Evolutionary conservation across 2,329 filamentous ascomycete species (phyloP), one percentile per base, ranked within the genome.

Genomic region (Taxawa tesnikishii): DNA sequence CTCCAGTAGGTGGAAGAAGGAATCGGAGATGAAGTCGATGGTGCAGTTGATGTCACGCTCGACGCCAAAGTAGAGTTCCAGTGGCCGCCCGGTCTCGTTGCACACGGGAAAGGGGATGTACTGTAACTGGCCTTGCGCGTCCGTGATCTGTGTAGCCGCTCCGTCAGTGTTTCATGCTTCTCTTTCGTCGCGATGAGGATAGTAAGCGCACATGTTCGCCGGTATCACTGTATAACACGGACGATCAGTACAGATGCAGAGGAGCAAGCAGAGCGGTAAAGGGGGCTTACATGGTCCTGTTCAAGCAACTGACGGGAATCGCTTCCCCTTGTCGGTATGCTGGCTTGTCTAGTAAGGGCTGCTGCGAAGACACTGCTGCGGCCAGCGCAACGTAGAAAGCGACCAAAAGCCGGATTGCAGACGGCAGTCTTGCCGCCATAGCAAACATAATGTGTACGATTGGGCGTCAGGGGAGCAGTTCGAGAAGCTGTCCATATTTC

Each of bases 51-150:
- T 60, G 53, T 93, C 85, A 43, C 58, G 58, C 53, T 88, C 83
- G 44, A 81, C 60, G 54, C 87, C 87, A 62, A 94, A 96, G 55
- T 74, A 70, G 54, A 98, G 78, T 48, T 90, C 76, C 47, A 98
- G 75, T 0, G 87, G 79, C 30, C 73, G 70, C 26, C 68, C 68
- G 9, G 90, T 96, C 59, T 96, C 90, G 58, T 85, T 82, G 70
- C 90, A 96, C 19, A 70, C 68, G 15, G 83, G 83, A 58, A 96
- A 96, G 24, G 88, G 84, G 27, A 90, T 77, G 68, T 90, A 96
- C 68, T 93, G 72, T 35, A 94, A 74, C 55, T 92, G 79, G 50
- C 90, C 79, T 42, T 77, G 68, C 21, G 70, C 67, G 53, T 92
- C 76, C 50, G 83, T 79, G 50, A 94, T 78, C 65, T 55, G 31